phyloP scores from a whole-genome alignment of 2,329 filamentous ascomycete genomes.

The Hymenoscyphus salicellus region DNA sequence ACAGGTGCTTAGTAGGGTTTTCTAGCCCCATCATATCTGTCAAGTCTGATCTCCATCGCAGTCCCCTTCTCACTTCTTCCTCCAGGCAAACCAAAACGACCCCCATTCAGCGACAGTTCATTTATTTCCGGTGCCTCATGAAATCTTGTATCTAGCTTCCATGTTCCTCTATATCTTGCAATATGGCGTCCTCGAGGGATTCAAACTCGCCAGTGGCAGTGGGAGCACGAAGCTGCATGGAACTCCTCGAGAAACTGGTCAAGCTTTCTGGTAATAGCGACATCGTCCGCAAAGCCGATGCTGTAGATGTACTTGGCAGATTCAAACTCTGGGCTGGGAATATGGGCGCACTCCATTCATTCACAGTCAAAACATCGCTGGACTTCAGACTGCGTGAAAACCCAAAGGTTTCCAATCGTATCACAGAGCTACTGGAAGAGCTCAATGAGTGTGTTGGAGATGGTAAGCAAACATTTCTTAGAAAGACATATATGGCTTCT shows the following conservation, averaged over 20 bases:
- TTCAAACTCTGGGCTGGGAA: slow-evolving; percentile 8
- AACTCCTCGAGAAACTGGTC: background rate
- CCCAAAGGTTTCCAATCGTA: background rate
- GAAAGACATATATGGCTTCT: background rate
- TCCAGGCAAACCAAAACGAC: background rate
- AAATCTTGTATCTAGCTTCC: background rate
- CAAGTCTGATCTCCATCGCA: too few relatives aligned
- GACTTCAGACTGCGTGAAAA: background rate
- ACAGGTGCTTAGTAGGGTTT: too few relatives aligned
- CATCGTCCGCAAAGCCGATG: background rate
- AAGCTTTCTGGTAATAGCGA: background rate
- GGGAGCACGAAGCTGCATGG: slow-evolving; percentile 10
- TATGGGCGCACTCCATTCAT: background rate
- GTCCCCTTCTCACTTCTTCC: too few relatives aligned
- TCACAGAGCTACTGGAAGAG: background rate
- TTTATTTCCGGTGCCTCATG: background rate
- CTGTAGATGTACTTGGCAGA: background rate
- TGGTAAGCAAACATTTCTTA: background rate
- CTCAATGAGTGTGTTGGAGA: background rate
- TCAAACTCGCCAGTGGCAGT: slow-evolving; percentile 2
- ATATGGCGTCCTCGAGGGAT: background rate
- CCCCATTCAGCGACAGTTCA: background rate
- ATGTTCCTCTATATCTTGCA: background rate
- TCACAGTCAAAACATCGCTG: background rate
- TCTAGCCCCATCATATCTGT: too few relatives aligned